A percentile compares a stretch with the other conserved stretches of the same genome.
These are phyloP conservation scores for Gleditsia sinensis DNA, from an alignment of 306 rosid species.

Conservation along the genomic window DNA sequence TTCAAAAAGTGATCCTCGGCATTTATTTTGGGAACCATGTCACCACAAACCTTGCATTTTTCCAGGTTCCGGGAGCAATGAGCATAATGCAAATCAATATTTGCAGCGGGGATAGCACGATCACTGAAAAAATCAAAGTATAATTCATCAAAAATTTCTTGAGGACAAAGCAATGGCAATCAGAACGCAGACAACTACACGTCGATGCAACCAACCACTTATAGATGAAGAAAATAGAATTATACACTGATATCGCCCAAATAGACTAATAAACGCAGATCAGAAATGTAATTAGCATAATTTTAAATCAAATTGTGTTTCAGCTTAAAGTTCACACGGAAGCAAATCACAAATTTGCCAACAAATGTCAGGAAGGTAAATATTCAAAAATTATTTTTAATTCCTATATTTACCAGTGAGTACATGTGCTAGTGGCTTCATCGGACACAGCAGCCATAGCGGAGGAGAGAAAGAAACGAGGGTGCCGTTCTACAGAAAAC, in stretches of 20 bases:
- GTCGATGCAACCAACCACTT: slow-evolving; percentile 18
- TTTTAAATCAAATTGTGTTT: not conserved
- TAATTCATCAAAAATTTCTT: slow-evolving; percentile 33
- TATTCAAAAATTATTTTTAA: not conserved
- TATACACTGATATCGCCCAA: not conserved
- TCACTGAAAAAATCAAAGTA: slow-evolving; percentile 57
- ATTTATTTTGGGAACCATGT: slow-evolving; percentile 74
- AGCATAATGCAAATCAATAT: slow-evolving; percentile 84
- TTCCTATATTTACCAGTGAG: slow-evolving; percentile 68
- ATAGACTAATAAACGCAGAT: not conserved
- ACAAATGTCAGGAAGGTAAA: not conserved
- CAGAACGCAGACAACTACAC: not conserved
- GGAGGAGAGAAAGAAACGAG: slow-evolving; percentile 1
- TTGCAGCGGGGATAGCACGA: slow-evolving; percentile 74
- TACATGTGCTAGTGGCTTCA: slow-evolving; percentile 57
- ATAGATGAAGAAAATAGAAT: not conserved
- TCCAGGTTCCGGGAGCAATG: slow-evolving; percentile 87
- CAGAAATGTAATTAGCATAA: slow-evolving; percentile 1
- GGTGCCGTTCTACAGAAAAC: not conserved
- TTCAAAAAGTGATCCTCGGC: slow-evolving; percentile 77
- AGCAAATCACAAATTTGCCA: not conserved
- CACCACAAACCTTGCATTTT: slow-evolving; percentile 84
- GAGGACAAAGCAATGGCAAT: not conserved
- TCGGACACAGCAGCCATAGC: slow-evolving; percentile 70
- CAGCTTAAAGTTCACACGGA: not conserved